Evolutionary conservation across 352 stramenopile species (phyloP).

Genomic region (Phytophthora ramorum): DNA sequence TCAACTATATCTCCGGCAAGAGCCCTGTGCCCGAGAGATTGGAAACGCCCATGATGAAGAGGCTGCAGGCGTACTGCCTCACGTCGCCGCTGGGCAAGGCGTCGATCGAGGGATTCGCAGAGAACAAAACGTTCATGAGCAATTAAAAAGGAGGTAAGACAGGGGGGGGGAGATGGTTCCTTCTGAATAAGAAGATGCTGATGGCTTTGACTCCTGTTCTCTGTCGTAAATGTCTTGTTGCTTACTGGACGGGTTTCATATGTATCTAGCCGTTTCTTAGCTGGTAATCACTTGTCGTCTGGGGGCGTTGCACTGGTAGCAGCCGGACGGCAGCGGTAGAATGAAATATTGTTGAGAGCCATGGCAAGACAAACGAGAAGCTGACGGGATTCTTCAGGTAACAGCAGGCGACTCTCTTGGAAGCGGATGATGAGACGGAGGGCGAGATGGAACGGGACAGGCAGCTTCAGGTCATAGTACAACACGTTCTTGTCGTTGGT

Average conservation of each 20-base stretch:
- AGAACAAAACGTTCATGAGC: slow-evolving; percentile 90
- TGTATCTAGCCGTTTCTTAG: too few relatives aligned
- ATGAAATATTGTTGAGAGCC: slow-evolving; percentile 50
- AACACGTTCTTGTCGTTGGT: slow-evolving; percentile 68
- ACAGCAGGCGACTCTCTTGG: slow-evolving; percentile 65
- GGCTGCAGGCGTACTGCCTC: slow-evolving; percentile 92
- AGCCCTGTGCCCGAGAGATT: slow-evolving; percentile 79
- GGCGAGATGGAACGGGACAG: slow-evolving; percentile 60
- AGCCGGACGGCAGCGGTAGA: slow-evolving; percentile 51
- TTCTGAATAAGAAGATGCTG: too few relatives aligned
- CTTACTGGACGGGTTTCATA: neutral
- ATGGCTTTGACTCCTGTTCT: slow-evolving; percentile 3
- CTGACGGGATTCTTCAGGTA: slow-evolving; percentile 56
- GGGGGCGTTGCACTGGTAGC: neutral
- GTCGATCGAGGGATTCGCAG: slow-evolving; percentile 67
- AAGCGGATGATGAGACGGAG: slow-evolving; percentile 60
- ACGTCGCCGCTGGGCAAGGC: slow-evolving; percentile 92
- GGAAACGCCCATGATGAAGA: slow-evolving; percentile 91
- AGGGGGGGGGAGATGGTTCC: neutral
- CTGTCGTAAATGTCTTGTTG: slow-evolving; percentile 16
- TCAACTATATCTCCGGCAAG: slow-evolving; percentile 96
- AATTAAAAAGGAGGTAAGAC: slow-evolving; percentile 53
- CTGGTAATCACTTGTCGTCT: neutral
- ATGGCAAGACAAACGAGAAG: slow-evolving; percentile 62
- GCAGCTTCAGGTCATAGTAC: slow-evolving; percentile 60